These are phyloP conservation scores for Podospora sp. DNA, from an alignment of 495 filamentous ascomycete genomes.

Conservation along the genomic window DNA sequence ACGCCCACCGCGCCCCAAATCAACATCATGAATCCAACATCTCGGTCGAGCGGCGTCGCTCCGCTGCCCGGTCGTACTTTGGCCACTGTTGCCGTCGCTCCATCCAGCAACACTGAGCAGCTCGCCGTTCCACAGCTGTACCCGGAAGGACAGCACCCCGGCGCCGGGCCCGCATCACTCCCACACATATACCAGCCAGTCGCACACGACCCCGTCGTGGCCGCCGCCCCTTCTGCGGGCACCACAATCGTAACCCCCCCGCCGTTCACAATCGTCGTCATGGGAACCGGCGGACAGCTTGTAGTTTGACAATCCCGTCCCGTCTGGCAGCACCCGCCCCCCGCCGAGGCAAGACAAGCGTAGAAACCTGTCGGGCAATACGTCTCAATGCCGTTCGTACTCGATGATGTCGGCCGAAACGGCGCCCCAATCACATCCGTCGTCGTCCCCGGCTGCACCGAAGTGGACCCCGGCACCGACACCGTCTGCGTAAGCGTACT, in stretches of 20 bases:
- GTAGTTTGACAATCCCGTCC: conserved; percentile 73
- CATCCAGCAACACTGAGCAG: conserved; percentile 57
- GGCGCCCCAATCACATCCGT: conserved; percentile 37
- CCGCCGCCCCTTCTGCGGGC: conserved; percentile 48
- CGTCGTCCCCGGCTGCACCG: conserved; percentile 24
- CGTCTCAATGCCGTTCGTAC: conserved; percentile 28
- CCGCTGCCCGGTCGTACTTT: conserved; percentile 55
- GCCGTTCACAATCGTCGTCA: conserved; percentile 61
- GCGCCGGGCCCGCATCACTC: conserved; percentile 51
- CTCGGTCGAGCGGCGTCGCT: not conserved
- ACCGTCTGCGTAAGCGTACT: conserved; percentile 46
- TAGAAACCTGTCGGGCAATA: conserved; percentile 63
- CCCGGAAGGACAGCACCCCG: conserved; percentile 80
- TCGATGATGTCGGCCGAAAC: conserved; percentile 43
- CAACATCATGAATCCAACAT: conserved; percentile 1
- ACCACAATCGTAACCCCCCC: conserved; percentile 70
- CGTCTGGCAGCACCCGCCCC: conserved; percentile 68
- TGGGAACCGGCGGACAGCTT: conserved; percentile 56
- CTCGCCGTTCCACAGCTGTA: conserved; percentile 70
- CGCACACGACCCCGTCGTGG: conserved; percentile 60
- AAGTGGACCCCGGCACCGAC: conserved; percentile 12
- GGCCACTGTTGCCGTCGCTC: conserved; percentile 56
- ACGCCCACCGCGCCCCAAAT: conserved; percentile 7
- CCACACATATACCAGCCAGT: conserved; percentile 76
- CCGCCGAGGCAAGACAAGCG: conserved; percentile 53